Conservation (phyloP, 148 eudicot genomes). For the Fallopia convolvulus region DNA sequence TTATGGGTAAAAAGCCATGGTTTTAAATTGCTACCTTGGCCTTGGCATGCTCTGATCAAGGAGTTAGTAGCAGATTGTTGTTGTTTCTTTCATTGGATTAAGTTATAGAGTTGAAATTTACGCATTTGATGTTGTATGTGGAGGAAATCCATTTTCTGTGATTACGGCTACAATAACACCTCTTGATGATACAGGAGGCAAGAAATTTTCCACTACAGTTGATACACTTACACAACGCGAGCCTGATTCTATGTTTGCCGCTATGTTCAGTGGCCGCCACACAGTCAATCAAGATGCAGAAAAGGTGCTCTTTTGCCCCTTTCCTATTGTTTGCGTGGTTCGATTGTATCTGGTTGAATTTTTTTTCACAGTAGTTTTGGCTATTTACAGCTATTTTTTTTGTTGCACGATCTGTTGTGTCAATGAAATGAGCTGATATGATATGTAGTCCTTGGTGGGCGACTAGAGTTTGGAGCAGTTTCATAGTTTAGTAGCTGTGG, state of each 20-base stretch:
- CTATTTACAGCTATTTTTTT: neutral
- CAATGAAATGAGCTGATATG: neutral
- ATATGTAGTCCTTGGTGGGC: neutral
- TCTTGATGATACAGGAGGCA: slow-evolving; percentile 48
- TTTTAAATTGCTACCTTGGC: neutral
- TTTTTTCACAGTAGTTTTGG: neutral
- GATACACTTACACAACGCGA: slow-evolving; percentile 83
- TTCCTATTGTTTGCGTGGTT: neutral
- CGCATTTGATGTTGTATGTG: neutral
- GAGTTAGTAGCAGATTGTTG: neutral
- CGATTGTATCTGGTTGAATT: neutral
- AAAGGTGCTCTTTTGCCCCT: slow-evolving; percentile 36
- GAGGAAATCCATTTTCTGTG: neutral
- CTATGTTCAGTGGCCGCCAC: slow-evolving; percentile 98
- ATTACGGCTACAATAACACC: neutral
- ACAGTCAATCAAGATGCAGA: slow-evolving; percentile 54
- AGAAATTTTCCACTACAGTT: slow-evolving; percentile 78
- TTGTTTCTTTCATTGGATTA: neutral
- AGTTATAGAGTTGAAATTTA: neutral
- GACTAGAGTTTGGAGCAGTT: neutral
- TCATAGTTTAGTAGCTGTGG: neutral
- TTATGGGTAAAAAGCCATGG: neutral
- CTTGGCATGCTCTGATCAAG: neutral
- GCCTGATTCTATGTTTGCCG: slow-evolving; percentile 97
- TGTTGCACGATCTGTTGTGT: neutral